Evolutionary conservation across 2,329 filamentous ascomycete genomes (phyloP).

Genomic region (Talaromyces sp.): DNA sequence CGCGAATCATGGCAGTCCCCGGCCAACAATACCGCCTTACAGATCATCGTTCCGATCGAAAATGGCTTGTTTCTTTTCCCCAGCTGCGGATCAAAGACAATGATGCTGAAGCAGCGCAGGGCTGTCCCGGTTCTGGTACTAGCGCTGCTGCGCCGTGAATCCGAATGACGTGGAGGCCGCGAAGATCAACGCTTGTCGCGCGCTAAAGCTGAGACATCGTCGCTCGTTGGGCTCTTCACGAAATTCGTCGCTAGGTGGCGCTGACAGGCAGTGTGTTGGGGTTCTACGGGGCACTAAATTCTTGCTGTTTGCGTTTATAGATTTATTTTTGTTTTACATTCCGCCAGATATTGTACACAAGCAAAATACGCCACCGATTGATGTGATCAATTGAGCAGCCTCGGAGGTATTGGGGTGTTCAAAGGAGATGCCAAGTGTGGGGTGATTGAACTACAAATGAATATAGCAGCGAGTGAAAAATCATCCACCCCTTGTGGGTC

Average conservation of each 20-base stretch:
- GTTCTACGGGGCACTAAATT: not conserved
- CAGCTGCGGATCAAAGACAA: not conserved
- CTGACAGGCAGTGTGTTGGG: not conserved
- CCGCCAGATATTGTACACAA: not conserved
- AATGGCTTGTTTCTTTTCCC: not conserved
- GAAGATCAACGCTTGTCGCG: not conserved
- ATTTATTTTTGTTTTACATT: not conserved
- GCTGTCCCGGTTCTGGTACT: not conserved
- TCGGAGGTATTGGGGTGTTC: not conserved
- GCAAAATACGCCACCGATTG: too few relatives aligned
- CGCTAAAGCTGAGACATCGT: not conserved
- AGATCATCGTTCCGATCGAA: not conserved
- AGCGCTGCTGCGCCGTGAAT: not conserved
- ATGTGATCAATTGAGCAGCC: not conserved
- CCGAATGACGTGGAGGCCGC: not conserved
- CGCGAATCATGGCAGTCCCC: not conserved
- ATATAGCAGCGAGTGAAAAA: too few relatives aligned
- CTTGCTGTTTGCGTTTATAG: not conserved
- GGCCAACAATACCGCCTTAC: not conserved
- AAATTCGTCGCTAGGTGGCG: not conserved
- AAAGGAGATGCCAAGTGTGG: not conserved
- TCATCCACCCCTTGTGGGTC: not conserved
- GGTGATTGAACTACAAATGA: not conserved
- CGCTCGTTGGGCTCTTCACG: not conserved
- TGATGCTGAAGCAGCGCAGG: not conserved